Evolutionary conservation across 164 flowering plant genomes (phyloP), one percentile per base, ranked within the genome.

Genomic region (Dillenia suffruticosa): DNA sequence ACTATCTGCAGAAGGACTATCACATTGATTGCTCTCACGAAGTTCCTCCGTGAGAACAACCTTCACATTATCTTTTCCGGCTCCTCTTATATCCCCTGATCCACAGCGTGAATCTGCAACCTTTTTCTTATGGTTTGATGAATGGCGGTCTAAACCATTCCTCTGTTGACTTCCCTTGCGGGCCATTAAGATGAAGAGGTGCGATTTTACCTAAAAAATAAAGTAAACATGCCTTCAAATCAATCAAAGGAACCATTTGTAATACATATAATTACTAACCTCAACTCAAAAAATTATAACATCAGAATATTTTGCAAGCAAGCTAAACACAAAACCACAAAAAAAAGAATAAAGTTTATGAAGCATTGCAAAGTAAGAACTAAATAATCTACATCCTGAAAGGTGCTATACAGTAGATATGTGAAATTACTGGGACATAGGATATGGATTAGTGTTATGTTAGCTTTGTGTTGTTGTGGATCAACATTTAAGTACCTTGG

Each of bases 151-250:
- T 63, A 69, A 59, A 7, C 86, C 86, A 70, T 80, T 85, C 77
- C 77, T 89, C 56, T 76, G 84, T 52, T 82, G 86, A 73, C 72
- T 82, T 65, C 83, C 82, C 63, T 84, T 85, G 17, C 85, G 81
- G 49, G 88, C 90, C 96, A 89, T 89, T 45, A 65, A 49, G 55
- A 12, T 19, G 16, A 12, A 14, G 10, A 26, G 4, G 24, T 46
- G 54, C 15, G 48, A 9, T 54, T 54, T 51, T 5, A 24, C 45
- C 49, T 44, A 17, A 49, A 47, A 49, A 24, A 32, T 52, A 49
- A 57, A 19, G 51, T 61, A 55, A 54, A 52, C 56, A 9, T 49
- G 56, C 56, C 16, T 16, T 45, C 40, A 56, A 9, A 14, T 58
- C 49, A 46, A 46, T 44, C 10, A 46, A 61, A 45, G 44, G 53